A percentile compares a stretch with the other conserved stretches of the same genome.
phyloP scores from a whole-genome alignment of 345 rosid genomes.

The Geranium rotundifolium region DNA sequence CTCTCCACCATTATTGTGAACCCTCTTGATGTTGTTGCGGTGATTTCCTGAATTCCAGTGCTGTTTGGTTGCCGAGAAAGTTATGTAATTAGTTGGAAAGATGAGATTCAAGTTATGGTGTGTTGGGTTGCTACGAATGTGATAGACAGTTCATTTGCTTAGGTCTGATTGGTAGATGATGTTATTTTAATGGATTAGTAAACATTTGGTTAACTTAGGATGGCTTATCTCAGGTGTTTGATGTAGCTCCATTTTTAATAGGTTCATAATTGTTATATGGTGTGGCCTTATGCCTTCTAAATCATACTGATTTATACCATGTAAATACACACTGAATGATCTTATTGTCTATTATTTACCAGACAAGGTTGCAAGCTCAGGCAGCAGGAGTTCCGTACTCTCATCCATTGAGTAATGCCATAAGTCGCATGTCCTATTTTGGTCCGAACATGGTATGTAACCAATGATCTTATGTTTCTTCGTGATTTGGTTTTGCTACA shows the following conservation, averaged over 20 bases:
- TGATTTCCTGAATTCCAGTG: too few species aligned
- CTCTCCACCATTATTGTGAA: too few species aligned
- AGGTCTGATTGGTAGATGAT: too few species aligned
- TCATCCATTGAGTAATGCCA: conserved; percentile 75
- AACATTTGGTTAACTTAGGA: too few species aligned
- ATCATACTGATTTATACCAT: not conserved
- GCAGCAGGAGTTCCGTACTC: conserved; percentile 90
- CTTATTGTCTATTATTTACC: conserved; percentile 4
- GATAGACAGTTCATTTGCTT: too few species aligned
- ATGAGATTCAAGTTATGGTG: too few species aligned
- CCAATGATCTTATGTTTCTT: not conserved
- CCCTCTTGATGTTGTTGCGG: too few species aligned
- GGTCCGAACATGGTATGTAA: conserved; percentile 79
- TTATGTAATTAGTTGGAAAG: too few species aligned
- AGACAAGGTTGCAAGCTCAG: conserved; percentile 97
- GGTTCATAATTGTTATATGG: not conserved
- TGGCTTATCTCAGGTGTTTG: not conserved
- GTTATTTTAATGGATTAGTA: too few species aligned
- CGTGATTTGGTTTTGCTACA: not conserved
- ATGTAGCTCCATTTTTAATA: not conserved
- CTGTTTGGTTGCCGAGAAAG: too few species aligned
- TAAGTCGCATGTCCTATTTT: conserved; percentile 73
- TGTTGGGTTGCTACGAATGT: too few species aligned
- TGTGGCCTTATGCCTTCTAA: not conserved
- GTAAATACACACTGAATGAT: not conserved